Evolutionary conservation across 2,329 filamentous ascomycete species (phyloP), one percentile per base, ranked within the genome.

Genomic region (Fusarium palustre): DNA sequence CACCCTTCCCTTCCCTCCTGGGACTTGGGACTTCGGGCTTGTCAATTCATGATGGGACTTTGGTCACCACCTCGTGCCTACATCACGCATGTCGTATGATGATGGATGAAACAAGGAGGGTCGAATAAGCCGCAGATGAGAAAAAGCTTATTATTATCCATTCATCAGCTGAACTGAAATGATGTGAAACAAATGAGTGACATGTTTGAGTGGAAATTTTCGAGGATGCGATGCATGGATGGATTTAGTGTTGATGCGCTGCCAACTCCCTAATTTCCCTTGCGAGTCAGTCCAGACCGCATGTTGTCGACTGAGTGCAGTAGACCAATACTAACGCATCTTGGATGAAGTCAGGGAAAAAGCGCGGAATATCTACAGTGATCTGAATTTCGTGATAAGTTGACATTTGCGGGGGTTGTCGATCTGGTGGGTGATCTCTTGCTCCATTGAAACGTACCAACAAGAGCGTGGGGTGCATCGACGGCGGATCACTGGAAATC

Each of bases 321-420:
- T 52, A 30, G 28, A 30, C 28, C 11, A 30, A 30, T 30, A 11
- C 9, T 30, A 11, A 28, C 10, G 28, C 47, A n/a, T 36, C 25
- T 33, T 38, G 28, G 28, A 30, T 30, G 28, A 30, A 30, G 11
- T 30, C 10, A n/a, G 28, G 28, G 28, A 4, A 16, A 24, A 52
- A 43, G 24, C 13, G 22, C 36, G 52, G 15, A 36, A 53, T 30
- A 28, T 28, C 41, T 63, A 25, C 41, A 46, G 16, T 45, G 47
- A 38, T 50, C 18, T 20, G 41, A 41, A 47, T 36, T 59, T 55
- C 47, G 28, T 55, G 36, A 49, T 68, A 20, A 55, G 47, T 61
- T 59, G 39, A 53, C 58, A 57, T 64, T 64, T 73, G 71, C 64
- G 71, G 71, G 71, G 71, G 71, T 70, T 50, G 69, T 70, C 71